Evolutionary conservation across 352 stramenopile species (phyloP).

Genomic region (Halophytophthora batemanensis): DNA sequence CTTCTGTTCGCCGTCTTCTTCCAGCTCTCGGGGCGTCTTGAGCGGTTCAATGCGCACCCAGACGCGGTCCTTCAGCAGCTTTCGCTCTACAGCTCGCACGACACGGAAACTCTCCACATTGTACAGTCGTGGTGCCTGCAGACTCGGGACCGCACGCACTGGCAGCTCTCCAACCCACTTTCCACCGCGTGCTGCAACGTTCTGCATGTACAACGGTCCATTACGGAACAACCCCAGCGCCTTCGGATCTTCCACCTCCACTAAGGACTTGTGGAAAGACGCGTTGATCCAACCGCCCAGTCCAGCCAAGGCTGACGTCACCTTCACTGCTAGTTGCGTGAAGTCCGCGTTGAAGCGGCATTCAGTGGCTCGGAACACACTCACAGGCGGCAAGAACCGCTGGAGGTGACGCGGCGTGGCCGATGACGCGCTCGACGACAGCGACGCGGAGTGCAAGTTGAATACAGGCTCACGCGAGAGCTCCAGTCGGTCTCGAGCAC

Average conservation of each 20-base stretch:
- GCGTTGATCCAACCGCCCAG: slow-evolving; percentile 65
- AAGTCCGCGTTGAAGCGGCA: slow-evolving; percentile 71
- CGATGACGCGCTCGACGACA: slow-evolving; percentile 11
- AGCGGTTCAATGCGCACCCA: slow-evolving; percentile 52
- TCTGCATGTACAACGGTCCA: slow-evolving; percentile 57
- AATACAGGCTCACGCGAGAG: slow-evolving; percentile 54
- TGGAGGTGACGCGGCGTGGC: slow-evolving; percentile 28
- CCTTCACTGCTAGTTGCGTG: slow-evolving; percentile 59
- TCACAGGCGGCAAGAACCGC: slow-evolving; percentile 55
- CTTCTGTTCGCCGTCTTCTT: slow-evolving; percentile 9
- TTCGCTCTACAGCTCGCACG: slow-evolving; percentile 54
- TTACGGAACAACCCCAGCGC: slow-evolving; percentile 19
- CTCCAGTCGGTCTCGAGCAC: slow-evolving; percentile 42
- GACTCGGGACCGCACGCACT: slow-evolving; percentile 54
- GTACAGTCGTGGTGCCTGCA: slow-evolving; percentile 52
- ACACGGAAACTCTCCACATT: slow-evolving; percentile 56
- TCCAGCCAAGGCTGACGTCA: slow-evolving; percentile 55
- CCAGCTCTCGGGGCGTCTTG: slow-evolving; percentile 8
- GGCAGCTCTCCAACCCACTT: slow-evolving; percentile 67
- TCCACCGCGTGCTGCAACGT: slow-evolving; percentile 48
- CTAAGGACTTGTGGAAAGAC: slow-evolving; percentile 47
- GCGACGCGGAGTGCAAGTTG: slow-evolving; percentile 23
- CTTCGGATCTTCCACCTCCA: slow-evolving; percentile 55
- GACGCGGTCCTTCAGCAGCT: slow-evolving; percentile 71
- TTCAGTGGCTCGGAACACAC: slow-evolving; percentile 68